Conservation (phyloP, 257 asterid species). For the Primulina tabacum region DNA sequence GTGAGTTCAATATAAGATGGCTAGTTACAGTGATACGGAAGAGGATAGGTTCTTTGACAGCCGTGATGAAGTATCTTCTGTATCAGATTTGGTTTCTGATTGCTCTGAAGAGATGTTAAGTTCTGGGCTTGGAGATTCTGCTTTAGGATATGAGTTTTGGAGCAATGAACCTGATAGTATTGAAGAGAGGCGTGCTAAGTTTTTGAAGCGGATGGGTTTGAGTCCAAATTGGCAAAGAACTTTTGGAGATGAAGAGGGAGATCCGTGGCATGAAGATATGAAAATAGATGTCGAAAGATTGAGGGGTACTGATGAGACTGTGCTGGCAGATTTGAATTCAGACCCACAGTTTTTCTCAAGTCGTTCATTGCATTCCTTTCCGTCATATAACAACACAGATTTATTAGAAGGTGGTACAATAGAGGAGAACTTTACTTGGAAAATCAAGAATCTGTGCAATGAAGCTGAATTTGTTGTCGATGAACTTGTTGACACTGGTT, state of each 20-base stretch:
- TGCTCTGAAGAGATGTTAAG: conserved; percentile 37
- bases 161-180: conserved; percentile 57
- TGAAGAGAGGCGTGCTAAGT: conserved; percentile 56
- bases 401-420: conserved; percentile 29
- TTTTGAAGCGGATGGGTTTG: conserved; percentile 67
- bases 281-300: conserved; percentile 32
- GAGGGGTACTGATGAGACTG: conserved; percentile 38
- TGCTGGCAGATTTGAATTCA: conserved; percentile 44
- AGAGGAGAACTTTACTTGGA: conserved; percentile 35
- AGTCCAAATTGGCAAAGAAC: conserved; percentile 33
- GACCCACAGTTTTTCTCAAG: conserved; percentile 41
- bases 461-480: conserved; percentile 51
- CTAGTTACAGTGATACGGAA: conserved; percentile 34
- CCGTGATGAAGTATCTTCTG: conserved; percentile 46
- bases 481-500: conserved; percentile 42
- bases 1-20: conserved; percentile 41
- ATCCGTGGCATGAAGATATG: conserved; percentile 23
- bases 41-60: conserved; percentile 65
- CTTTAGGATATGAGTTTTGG: conserved; percentile 70
- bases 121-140: conserved; percentile 37
- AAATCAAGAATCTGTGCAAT: conserved; percentile 45
- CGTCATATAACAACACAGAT: conserved; percentile 27
- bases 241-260: conserved; percentile 31
- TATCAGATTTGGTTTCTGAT: conserved; percentile 52
- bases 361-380: conserved; percentile 38